Base-by-base conservation (phyloP, 106 monocot species). In the Posidonia australis region DNA sequence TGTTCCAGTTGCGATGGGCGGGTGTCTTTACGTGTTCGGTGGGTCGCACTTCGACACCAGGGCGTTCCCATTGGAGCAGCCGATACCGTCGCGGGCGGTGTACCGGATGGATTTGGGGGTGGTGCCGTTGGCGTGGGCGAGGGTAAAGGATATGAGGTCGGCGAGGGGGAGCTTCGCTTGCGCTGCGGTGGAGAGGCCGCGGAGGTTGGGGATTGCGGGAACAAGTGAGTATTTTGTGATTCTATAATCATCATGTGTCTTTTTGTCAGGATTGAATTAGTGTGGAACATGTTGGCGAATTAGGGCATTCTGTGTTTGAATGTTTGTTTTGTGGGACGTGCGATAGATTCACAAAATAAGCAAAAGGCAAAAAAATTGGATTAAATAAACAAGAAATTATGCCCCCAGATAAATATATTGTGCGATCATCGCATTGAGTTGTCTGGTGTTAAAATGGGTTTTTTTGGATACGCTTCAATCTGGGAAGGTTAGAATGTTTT, bases 101-200 rank as follows among this genome's bases (percentile, higher is more conserved):
- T 58, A 74, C 72, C 51, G 74, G 41, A 49, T 83, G 67, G 74
- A 83, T 61, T 43, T 61, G 42, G 12, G 61, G 7, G 42, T 36
- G 61, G 32, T n/a, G 61, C 28, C 28, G 41, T n/a, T 2, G 31
- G 18, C n/a, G 12, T 93, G 93, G 93, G 10, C 44, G 46, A 73
- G 67, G 13, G 53, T 89, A 52, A 63, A 68, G 27, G 64, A 79
- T 72, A 89, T 93, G 86, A 64, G 43, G 62, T 51, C 62, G 26
- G 77, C 93, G 11, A 75, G 93, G 1, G 93, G 93, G 18, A 77
- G 83, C 68, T 89, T 89, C 65, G 93, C 93, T 24, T 81, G 78
- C 62, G 83, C 82, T 9, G 49, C 73, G 26, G 32, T 68, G 26
- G 65, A 41, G 42, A 43, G 44, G 62, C 20, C 46, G 0, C 46